phyloP scores from a whole-genome alignment of 371 early-diverging fungal species.

The Cokeromyces recurvatus region DNA sequence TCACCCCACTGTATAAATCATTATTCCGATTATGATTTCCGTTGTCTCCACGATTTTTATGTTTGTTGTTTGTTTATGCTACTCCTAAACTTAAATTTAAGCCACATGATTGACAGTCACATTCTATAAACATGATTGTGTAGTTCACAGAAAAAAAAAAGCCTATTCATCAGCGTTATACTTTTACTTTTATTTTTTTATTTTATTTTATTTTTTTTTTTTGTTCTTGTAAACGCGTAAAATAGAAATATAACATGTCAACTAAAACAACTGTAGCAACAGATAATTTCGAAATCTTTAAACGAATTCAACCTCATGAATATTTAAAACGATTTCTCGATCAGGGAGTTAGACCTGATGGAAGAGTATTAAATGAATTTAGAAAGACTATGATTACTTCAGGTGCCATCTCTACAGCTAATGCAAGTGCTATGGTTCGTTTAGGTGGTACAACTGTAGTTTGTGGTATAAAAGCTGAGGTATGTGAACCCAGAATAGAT shows the following conservation, averaged over 20 bases:
- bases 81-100: too few species aligned
- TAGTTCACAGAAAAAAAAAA: too few species aligned
- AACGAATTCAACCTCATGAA: constrained; percentile 81
- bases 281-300: constrained; percentile 51
- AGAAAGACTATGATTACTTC: constrained; percentile 56
- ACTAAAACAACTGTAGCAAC: neutral
- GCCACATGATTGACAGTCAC: too few species aligned
- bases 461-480: constrained; percentile 95
- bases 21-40: too few species aligned
- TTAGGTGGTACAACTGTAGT: constrained; percentile 88
- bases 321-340: constrained; percentile 80
- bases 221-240: neutral
- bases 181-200: too few species aligned
- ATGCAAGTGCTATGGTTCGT: constrained; percentile 85
- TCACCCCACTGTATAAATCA: too few species aligned
- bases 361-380: constrained; percentile 61
- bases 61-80: too few species aligned
- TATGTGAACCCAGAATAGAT: constrained; percentile 74
- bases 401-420: constrained; percentile 77
- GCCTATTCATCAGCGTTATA: too few species aligned
- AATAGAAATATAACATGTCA: neutral
- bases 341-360: constrained; percentile 81
- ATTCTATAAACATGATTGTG: too few species aligned
- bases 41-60: too few species aligned
- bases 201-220: too few species aligned